Percentiles rank a stretch among this genome's conserved stretches.
These are phyloP conservation scores for Chrysanthemum seticuspe DNA, from an alignment of 129 eudicot species.

Conservation along the genomic window DNA sequence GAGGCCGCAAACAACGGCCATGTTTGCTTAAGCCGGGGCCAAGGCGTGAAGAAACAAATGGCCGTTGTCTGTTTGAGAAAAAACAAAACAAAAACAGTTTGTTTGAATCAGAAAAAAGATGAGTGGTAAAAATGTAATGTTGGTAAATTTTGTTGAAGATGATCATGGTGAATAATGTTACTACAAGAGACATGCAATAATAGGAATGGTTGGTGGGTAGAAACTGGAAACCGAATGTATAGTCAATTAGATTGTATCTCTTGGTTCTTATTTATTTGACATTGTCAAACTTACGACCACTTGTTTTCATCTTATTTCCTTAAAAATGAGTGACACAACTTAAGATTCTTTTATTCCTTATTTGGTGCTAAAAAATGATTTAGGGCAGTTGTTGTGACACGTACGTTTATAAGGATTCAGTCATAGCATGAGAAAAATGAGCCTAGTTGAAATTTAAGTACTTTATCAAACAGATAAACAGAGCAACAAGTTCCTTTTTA, in stretches of 20 bases:
- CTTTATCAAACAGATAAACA: no score
- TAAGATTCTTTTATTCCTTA: no score
- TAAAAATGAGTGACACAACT: no score
- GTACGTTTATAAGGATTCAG: no score
- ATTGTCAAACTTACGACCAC: constrained; percentile 7
- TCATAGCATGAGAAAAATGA: no score
- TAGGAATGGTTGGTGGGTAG: constrained; percentile 28
- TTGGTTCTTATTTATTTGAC: constrained; percentile 9
- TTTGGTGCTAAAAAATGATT: no score
- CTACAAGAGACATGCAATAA: constrained; percentile 5
- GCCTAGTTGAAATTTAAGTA: no score
- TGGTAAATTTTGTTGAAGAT: background rate
- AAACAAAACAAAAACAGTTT: background rate
- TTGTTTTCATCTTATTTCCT: background rate
- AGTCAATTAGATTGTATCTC: constrained; percentile 17
- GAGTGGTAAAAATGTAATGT: background rate
- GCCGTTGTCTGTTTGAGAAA: constrained; percentile 7
- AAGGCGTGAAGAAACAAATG: constrained; percentile 15
- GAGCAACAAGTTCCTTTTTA: no score
- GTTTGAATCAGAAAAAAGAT: background rate
- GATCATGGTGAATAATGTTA: constrained; percentile 5
- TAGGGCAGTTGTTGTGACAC: no score
- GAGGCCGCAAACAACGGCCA: constrained; percentile 27
- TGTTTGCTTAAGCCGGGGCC: constrained; percentile 25
- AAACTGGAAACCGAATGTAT: constrained; percentile 26